Base-by-base conservation (phyloP, 1,139 yeast genomes). In the Geotrichum bryndzae region DNA sequence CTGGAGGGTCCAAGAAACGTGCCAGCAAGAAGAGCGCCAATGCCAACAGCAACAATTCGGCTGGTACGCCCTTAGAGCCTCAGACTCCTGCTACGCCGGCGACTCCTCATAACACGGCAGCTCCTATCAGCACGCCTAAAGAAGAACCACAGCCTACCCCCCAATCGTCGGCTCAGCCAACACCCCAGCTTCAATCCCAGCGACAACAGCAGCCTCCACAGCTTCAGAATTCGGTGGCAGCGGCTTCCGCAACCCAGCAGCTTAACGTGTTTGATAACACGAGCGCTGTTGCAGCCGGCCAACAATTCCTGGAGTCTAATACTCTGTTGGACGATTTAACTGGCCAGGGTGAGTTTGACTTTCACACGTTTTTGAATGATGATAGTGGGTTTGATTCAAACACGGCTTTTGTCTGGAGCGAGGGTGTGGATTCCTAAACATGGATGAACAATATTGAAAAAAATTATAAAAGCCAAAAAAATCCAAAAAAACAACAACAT, bases 51-150 rank as follows among this genome's bases (percentile, higher is more conserved):
- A 35, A 10, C 13, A 68, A 74, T 23, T 73, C 75, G 1, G 73
- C 73, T 35, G 70, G 65, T 63, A 58, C 65, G 70, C 57, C 57
- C 7, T 70, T 75, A 4, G 77, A 74, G 60, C 76, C 77, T 6
- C 76, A 74, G 22, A 74, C 77, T 11, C 77, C 77, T 5, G 73
- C 76, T 11, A 74, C 77, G 35, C 77, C 77, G 0, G 69, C 73
- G 15, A 75, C 77, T 1, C 77, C 77, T 8, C 74, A 73, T 60
- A 65, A 51, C 35, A 41, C 62, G 51, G 60, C 58, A 2, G 64
- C 59, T 15, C 50, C 63, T 8, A 18, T 45, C 23, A 51, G 27
- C 22, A 41, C 33, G 1, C 38, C 53, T 8, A 59, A 51, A 33
- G 57, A 54, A 33, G 54, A 57, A 27, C 38, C 55, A 11, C 56